Percentiles rank a stretch among this genome's conserved stretches.
Conservation (phyloP, 2,329 filamentous ascomycete genomes). For the Fusarium sp. region DNA sequence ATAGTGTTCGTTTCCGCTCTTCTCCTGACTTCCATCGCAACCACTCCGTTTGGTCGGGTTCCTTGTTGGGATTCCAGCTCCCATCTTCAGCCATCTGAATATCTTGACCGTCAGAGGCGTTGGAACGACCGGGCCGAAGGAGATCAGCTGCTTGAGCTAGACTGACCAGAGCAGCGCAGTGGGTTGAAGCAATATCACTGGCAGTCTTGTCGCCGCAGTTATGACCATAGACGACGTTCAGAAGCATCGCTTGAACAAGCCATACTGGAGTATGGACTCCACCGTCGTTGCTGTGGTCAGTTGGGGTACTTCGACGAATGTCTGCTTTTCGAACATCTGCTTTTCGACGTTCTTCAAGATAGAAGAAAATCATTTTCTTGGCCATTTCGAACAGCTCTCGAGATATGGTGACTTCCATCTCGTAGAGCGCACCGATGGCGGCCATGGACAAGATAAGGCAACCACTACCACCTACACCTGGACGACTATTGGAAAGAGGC, state of each 20-base stretch:
- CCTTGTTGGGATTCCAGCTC: slow-evolving; percentile 58
- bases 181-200: slow-evolving; percentile 90
- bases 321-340: slow-evolving; percentile 78
- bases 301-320: slow-evolving; percentile 63
- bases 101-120: slow-evolving; percentile 62
- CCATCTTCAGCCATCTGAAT: slow-evolving; percentile 67
- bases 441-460: slow-evolving; percentile 87
- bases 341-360: slow-evolving; percentile 90
- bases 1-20: slow-evolving; percentile 92
- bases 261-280: slow-evolving; percentile 85
- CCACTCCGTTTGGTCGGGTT: slow-evolving; percentile 72
- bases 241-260: slow-evolving; percentile 95
- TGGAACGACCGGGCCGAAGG: slow-evolving; percentile 58
- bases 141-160: slow-evolving; percentile 90
- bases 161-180: slow-evolving; percentile 90
- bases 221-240: slow-evolving; percentile 96
- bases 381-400: slow-evolving; percentile 90
- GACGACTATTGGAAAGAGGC: slow-evolving; percentile 71
- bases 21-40: slow-evolving; percentile 87
- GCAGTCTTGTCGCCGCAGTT: slow-evolving; percentile 92
- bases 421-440: slow-evolving; percentile 84
- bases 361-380: slow-evolving; percentile 94
- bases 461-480: slow-evolving; percentile 78
- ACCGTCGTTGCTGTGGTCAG: slow-evolving; percentile 65
- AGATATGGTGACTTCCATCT: slow-evolving; percentile 81